These are phyloP conservation scores for Kodamaea jinghongensis DNA, from an alignment of 805 yeast species.

Conservation along the genomic window DNA sequence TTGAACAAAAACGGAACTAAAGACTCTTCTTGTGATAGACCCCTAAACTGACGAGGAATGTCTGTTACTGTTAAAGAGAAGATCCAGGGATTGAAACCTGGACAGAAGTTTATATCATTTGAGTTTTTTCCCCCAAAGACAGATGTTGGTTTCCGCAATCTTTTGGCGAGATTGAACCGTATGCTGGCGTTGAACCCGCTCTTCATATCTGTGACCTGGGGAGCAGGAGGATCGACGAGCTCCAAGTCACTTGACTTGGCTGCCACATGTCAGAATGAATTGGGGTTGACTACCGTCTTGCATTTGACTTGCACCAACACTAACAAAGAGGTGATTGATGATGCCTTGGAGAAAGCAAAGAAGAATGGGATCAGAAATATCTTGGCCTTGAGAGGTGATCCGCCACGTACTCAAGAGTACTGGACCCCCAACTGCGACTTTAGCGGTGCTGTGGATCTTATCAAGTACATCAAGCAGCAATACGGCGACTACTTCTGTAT, in stretches of 20 bases:
- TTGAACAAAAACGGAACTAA: too few species aligned
- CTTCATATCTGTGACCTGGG: slow-evolving; percentile 96
- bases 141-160: slow-evolving; percentile 78
- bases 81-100: slow-evolving; percentile 45
- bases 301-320: slow-evolving; percentile 97
- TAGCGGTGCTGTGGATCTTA: slow-evolving; percentile 80
- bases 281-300: slow-evolving; percentile 85
- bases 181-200: slow-evolving; percentile 86
- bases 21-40: neutral
- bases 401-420: slow-evolving; percentile 76
- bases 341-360: slow-evolving; percentile 71
- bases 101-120: slow-evolving; percentile 70
- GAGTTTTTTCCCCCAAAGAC: slow-evolving; percentile 99
- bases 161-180: slow-evolving; percentile 82
- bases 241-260: slow-evolving; percentile 85
- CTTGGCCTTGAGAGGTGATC: slow-evolving; percentile 93
- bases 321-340: slow-evolving; percentile 69
- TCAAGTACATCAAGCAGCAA: slow-evolving; percentile 65
- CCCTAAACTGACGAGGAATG: slow-evolving; percentile 1
- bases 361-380: slow-evolving; percentile 81
- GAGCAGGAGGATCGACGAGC: slow-evolving; percentile 95
- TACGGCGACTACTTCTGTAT: slow-evolving; percentile 84
- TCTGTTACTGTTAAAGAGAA: slow-evolving; percentile 45
- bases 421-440: slow-evolving; percentile 58
- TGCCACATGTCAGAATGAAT: slow-evolving; percentile 64